Percentiles rank a stretch among this genome's conserved stretches.
Conservation (phyloP, 1,284 basidiomycete genomes). For the Ustilago vetiveriae region DNA sequence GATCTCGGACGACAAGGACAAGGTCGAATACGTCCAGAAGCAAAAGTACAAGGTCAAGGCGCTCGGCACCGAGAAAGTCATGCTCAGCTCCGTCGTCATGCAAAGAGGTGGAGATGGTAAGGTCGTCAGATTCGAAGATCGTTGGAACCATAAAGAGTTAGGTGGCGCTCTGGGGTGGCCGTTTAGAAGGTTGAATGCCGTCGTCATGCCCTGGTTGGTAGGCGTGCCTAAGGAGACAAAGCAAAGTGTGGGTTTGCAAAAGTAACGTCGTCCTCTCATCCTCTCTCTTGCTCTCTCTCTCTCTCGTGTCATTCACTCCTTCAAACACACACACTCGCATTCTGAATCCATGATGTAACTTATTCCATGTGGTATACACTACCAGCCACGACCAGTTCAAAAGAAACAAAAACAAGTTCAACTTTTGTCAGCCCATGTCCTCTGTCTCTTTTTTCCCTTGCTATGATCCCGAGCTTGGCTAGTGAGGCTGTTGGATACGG, state of each 20-base stretch:
- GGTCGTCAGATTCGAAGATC: slow-evolving; percentile 74
- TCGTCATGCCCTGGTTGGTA: slow-evolving; percentile 19
- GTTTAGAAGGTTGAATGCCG: slow-evolving; percentile 32
- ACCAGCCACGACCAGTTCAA: not conserved
- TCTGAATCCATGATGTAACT: too few relatives aligned
- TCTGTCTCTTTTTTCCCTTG: too few relatives aligned
- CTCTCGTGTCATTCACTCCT: too few relatives aligned
- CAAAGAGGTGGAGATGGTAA: slow-evolving; percentile 75
- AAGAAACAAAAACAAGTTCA: not conserved
- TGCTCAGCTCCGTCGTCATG: slow-evolving; percentile 74
- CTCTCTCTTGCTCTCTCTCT: too few relatives aligned
- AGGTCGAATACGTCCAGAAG: slow-evolving; percentile 74
- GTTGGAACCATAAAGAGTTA: slow-evolving; percentile 70
- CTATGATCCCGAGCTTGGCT: too few relatives aligned
- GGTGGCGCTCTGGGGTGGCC: slow-evolving; percentile 16
- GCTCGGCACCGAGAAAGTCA: slow-evolving; percentile 71
- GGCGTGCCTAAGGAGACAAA: slow-evolving; percentile 26
- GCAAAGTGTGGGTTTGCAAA: not conserved
- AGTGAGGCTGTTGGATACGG: not conserved
- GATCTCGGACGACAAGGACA: slow-evolving; percentile 71
- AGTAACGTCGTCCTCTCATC: too few relatives aligned
- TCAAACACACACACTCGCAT: too few relatives aligned
- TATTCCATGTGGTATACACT: too few relatives aligned
- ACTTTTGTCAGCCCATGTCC: too few relatives aligned
- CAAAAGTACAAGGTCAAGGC: slow-evolving; percentile 72